These are phyloP conservation scores for Cucurbita pepo DNA, from an alignment of 306 rosid species.

Conservation along the genomic window DNA sequence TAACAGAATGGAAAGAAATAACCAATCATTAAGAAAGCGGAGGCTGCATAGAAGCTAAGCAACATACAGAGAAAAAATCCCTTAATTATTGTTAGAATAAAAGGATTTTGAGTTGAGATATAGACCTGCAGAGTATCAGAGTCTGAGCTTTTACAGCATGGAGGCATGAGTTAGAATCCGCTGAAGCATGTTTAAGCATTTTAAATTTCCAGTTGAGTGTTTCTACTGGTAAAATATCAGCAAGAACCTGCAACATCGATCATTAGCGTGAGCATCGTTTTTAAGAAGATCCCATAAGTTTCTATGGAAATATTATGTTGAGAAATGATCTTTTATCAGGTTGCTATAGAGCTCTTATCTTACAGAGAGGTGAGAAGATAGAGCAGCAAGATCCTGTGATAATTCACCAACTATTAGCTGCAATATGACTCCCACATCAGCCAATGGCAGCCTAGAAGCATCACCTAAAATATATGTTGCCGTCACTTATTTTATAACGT, in stretches of 20 bases:
- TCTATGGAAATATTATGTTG: not conserved
- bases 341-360: slow-evolving; percentile 10
- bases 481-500: slow-evolving; percentile 13
- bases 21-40: not conserved
- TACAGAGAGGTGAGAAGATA: slow-evolving; percentile 55
- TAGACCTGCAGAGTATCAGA: slow-evolving; percentile 66
- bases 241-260: slow-evolving; percentile 49
- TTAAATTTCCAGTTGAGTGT: slow-evolving; percentile 68
- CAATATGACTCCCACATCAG: slow-evolving; percentile 34
- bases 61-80: not conserved
- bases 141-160: slow-evolving; percentile 69
- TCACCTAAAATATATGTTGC: slow-evolving; percentile 32
- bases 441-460: slow-evolving; percentile 28
- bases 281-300: not conserved
- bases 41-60: not conserved
- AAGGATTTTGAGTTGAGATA: not conserved
- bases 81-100: not conserved
- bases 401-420: slow-evolving; percentile 33
- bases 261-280: slow-evolving; percentile 10
- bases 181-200: slow-evolving; percentile 65
- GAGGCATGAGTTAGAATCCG: slow-evolving; percentile 51
- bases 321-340: not conserved
- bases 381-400: slow-evolving; percentile 32
- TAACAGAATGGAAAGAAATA: not conserved
- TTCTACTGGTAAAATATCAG: slow-evolving; percentile 59